Percentiles rank a stretch among this genome's conserved stretches.
Conservation (phyloP, 306 rosid genomes). For the Oxytropis ochrocephala region DNA sequence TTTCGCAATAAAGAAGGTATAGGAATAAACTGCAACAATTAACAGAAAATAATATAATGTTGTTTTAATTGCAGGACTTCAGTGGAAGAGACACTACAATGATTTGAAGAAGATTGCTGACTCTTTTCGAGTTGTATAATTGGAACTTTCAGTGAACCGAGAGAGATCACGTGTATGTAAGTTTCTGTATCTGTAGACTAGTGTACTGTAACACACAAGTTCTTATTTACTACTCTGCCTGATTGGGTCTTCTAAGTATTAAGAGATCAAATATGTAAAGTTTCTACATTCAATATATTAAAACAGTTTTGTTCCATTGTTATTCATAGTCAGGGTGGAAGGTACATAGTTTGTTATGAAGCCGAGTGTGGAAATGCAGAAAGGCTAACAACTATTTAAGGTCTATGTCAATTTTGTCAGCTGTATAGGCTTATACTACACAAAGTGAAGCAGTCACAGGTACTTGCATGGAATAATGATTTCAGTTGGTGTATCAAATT, state of each 20-base stretch:
- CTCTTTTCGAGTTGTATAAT: slow-evolving; percentile 66
- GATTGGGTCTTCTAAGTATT: slow-evolving; percentile 13
- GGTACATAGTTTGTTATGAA: slow-evolving; percentile 1
- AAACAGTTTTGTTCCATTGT: slow-evolving; percentile 12
- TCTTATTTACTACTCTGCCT: slow-evolving; percentile 10
- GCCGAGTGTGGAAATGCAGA: neutral
- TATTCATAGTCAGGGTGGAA: neutral
- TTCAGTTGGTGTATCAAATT: too few species aligned
- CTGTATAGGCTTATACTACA: too few species aligned
- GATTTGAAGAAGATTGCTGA: slow-evolving; percentile 71
- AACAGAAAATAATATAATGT: neutral
- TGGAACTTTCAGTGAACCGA: slow-evolving; percentile 16
- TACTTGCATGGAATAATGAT: too few species aligned
- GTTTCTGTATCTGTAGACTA: slow-evolving; percentile 7
- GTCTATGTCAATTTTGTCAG: too few species aligned
- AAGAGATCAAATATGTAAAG: slow-evolving; percentile 1
- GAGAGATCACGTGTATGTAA: slow-evolving; percentile 11
- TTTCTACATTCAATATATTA: neutral
- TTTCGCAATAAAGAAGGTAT: neutral
- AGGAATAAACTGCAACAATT: neutral
- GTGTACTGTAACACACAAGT: neutral
- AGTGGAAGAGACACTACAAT: slow-evolving; percentile 86
- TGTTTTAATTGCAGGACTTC: slow-evolving; percentile 68
- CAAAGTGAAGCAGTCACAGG: too few species aligned
- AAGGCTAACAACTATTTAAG: too few species aligned